Conservation (phyloP, 78 protist species). For the Chrysochromulina tobinii region DNA sequence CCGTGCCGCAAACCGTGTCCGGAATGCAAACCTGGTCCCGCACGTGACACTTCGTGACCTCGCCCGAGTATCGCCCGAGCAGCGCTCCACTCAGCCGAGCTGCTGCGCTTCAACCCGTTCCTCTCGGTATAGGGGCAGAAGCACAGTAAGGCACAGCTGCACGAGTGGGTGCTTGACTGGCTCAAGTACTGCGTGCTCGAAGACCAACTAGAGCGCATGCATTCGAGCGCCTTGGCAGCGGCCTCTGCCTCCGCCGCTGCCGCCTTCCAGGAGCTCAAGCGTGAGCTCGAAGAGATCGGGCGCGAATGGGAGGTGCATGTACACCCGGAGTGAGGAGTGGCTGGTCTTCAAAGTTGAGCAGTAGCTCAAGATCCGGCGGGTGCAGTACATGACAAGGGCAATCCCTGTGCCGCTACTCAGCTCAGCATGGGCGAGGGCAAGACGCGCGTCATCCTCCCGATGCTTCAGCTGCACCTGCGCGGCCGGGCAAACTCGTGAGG, state of each 20-base stretch:
- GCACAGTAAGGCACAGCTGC: neutral
- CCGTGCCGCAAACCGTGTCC: neutral
- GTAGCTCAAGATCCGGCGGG: slow-evolving; percentile 4
- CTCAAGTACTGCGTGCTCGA: neutral
- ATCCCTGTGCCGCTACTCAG: neutral
- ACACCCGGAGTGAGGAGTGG: slow-evolving; percentile 11
- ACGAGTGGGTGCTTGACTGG: neutral
- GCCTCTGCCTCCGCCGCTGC: neutral
- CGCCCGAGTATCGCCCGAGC: neutral
- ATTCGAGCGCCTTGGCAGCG: no score
- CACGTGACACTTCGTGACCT: neutral
- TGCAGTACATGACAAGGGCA: neutral
- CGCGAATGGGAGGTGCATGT: neutral
- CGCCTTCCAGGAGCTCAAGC: neutral
- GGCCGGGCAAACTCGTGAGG: neutral
- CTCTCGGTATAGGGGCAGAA: neutral
- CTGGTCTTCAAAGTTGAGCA: slow-evolving; percentile 43
- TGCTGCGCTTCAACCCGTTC: slow-evolving; percentile 6
- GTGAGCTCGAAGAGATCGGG: neutral
- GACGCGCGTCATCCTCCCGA: slow-evolving; percentile 39
- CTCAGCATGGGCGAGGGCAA: slow-evolving; percentile 50
- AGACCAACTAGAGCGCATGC: neutral
- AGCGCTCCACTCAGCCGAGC: neutral
- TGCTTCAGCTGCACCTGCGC: neutral
- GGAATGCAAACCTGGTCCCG: neutral